phyloP scores from a whole-genome alignment of 371 early-diverging fungal genomes.

The Umbelopsis sp. region DNA sequence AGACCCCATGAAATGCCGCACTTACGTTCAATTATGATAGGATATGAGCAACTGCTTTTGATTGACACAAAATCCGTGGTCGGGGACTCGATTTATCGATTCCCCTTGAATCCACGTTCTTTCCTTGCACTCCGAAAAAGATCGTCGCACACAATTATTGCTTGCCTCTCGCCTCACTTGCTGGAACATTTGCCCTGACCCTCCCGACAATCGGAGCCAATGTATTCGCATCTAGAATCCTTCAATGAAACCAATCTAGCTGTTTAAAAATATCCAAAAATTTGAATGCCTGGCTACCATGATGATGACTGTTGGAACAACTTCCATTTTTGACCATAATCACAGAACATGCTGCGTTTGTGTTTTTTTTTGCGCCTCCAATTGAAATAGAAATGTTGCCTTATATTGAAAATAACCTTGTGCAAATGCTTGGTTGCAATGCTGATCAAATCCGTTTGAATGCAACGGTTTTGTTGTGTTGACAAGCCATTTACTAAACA shows the following conservation, averaged over 20 bases:
- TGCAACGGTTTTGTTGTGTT: neutral
- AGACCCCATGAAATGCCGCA: neutral
- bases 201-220: neutral
- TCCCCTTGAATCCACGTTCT: constrained; percentile 13
- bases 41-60: too few relatives aligned
- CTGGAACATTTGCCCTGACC: too few relatives aligned
- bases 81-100: neutral
- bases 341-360: neutral
- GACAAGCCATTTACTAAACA: constrained; percentile 17
- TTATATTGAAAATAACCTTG: neutral
- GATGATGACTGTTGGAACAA: neutral
- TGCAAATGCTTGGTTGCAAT: neutral
- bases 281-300: too few relatives aligned
- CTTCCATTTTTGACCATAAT: neutral
- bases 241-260: too few relatives aligned
- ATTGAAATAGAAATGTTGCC: constrained; percentile 15
- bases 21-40: too few relatives aligned
- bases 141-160: constrained; percentile 9
- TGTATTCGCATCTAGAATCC: neutral
- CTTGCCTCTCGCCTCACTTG: too few relatives aligned
- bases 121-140: constrained; percentile 9
- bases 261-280: too few relatives aligned
- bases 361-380: neutral
- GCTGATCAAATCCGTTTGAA: constrained; percentile 6
- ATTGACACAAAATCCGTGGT: constrained; percentile 7